Base-by-base conservation (phyloP, 257 asterid species). In the Penstemon davidsonii region DNA sequence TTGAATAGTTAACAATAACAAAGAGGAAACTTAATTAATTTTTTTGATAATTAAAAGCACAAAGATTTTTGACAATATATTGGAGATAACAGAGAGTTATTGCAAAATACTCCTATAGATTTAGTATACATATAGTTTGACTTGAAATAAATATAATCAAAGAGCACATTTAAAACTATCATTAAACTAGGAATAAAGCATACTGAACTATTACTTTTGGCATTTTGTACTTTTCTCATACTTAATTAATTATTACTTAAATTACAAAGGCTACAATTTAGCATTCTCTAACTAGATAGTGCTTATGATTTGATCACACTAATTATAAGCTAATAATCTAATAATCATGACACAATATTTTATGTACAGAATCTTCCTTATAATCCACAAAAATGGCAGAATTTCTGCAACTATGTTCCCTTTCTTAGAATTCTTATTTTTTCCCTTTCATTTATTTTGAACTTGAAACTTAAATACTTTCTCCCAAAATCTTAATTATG, bases 381-480 rank as follows among this genome's bases (percentile, higher is more conserved):
- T 25, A 75, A 49, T 19, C 81, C 75, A 72, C 36, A 76, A 74
- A 80, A 49, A 75, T 74, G 73, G 85, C 85, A 72, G 85, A 85
- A 78, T 78, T 80, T 79, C 77, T 39, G 84, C 49, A 72, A 64
- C 66, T 80, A 72, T 81, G 86, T 78, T 75, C 77, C 12, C 19
- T 61, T 37, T 55, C 55, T 46, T 38, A 67, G 64, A 72, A 74
- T 42, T 61, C 52, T 62, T 8, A 44, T 33, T 57, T 13, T 66
- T 64, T 41, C 54, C 42, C 18, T 49, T 47, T 10, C 41, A 38
- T 41, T 10, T 12, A 36, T n/a, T 19, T 62, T 43, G 5, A 25
- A 12, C 33, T 62, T 46, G 9, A 18, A 15, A 18, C 5, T 10
- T 60, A 1, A 33, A n/a, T 38, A 11, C 25, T 53, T 62, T 57